These are phyloP conservation scores for Heritiera littoralis DNA, from an alignment of 345 rosid genomes.

Conservation along the genomic window DNA sequence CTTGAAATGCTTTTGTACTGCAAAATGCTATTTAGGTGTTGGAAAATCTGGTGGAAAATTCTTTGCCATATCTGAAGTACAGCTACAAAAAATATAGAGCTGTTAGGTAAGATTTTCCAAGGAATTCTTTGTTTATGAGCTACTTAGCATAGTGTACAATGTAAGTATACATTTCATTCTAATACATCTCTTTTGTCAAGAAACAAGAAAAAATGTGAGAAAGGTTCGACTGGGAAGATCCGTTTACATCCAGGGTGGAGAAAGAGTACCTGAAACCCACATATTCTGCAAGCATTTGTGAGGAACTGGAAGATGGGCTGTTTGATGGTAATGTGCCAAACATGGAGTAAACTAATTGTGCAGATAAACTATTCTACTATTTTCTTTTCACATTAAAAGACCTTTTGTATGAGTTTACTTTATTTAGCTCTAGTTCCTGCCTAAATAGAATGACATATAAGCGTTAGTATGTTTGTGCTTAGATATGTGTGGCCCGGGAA, in stretches of 20 bases:
- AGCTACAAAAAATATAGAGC: slow-evolving; percentile 69
- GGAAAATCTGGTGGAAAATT: slow-evolving; percentile 76
- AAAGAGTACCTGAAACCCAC: slow-evolving; percentile 81
- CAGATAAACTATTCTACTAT: neutral
- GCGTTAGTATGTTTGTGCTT: neutral
- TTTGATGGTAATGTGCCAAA: slow-evolving; percentile 60
- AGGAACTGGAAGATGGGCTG: slow-evolving; percentile 88
- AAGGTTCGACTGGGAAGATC: slow-evolving; percentile 56
- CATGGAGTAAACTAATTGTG: neutral
- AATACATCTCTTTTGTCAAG: slow-evolving; percentile 36
- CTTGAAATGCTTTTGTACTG: slow-evolving; percentile 14
- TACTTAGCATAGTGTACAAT: slow-evolving; percentile 2
- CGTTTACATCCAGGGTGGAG: slow-evolving; percentile 76
- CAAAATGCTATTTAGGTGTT: slow-evolving; percentile 52
- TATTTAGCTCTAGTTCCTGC: neutral
- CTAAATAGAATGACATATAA: neutral
- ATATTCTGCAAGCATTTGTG: slow-evolving; percentile 77
- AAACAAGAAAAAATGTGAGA: slow-evolving; percentile 59
- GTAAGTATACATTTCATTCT: slow-evolving; percentile 1
- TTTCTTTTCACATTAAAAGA: neutral
- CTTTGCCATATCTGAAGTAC: slow-evolving; percentile 79
- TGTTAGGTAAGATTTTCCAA: slow-evolving; percentile 49
- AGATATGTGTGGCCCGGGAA: too few species aligned
- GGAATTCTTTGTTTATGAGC: neutral
- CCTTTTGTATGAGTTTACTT: neutral